Conservation (phyloP, 2,329 filamentous ascomycete genomes). For the Elsinoe batatas region DNA sequence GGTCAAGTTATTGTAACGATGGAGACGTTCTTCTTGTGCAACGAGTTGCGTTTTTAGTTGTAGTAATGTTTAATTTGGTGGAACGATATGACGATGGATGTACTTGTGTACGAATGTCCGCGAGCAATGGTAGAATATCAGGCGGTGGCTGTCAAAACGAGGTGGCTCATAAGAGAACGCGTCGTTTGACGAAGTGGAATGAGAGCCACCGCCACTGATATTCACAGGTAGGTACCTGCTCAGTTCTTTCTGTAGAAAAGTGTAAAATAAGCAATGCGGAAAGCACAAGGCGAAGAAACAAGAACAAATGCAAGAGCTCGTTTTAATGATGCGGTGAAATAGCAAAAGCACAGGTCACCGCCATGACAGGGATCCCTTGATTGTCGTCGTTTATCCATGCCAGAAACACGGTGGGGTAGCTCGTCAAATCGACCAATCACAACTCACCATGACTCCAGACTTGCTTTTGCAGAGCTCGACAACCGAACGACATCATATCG, state of each 20-base stretch:
- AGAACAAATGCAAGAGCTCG: neutral
- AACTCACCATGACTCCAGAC: neutral
- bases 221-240: neutral
- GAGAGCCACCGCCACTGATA: slow-evolving; percentile 27
- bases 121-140: neutral
- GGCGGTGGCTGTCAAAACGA: neutral
- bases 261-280: neutral
- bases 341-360: neutral
- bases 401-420: neutral
- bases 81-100: neutral
- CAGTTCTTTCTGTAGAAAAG: neutral
- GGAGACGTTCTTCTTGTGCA: neutral
- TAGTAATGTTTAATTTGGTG: neutral
- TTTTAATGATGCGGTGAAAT: neutral
- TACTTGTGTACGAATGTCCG: slow-evolving; percentile 5
- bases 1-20: neutral
- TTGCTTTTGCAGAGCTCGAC: slow-evolving; percentile 8
- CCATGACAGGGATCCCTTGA: neutral
- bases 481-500: neutral
- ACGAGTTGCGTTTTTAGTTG: neutral
- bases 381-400: neutral
- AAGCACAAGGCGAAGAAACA: neutral
- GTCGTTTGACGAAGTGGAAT: neutral
- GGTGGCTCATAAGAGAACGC: neutral
- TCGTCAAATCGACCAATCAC: neutral